phyloP scores from a whole-genome alignment of 768 basidiomycete genomes.

The Tylopilus subfusipes region DNA sequence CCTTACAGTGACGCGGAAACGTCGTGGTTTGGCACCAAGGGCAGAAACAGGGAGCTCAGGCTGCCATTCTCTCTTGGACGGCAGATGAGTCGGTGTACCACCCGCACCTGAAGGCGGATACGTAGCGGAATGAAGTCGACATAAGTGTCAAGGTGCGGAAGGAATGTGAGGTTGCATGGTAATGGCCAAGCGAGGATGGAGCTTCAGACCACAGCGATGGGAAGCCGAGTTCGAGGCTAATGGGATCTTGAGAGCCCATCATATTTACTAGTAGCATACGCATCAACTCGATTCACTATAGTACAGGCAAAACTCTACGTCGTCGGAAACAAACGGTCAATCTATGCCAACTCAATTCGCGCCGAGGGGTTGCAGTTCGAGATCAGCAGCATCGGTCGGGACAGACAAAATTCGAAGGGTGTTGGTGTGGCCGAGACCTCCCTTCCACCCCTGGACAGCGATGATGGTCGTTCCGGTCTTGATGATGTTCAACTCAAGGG shows the following conservation, averaged over 20 bases:
- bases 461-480: constrained; percentile 85
- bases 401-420: constrained; percentile 81
- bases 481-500: constrained; percentile 81
- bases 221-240: neutral
- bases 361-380: constrained; percentile 65
- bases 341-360: constrained; percentile 18
- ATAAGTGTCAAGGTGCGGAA: neutral
- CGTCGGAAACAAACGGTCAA: neutral
- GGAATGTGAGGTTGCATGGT: neutral
- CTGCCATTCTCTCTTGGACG: neutral
- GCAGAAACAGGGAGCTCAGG: neutral
- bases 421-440: constrained; percentile 94
- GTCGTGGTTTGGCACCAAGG: neutral
- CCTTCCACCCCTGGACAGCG: constrained; percentile 99
- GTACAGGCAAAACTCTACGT: constrained; percentile 7
- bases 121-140: neutral
- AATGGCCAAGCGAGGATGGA: neutral
- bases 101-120: neutral
- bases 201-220: neutral
- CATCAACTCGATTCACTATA: constrained; percentile 1
- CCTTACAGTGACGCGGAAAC: neutral
- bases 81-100: neutral
- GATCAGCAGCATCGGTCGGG: constrained; percentile 75
- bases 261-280: neutral
- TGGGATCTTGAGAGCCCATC: neutral